Percentiles rank a stretch among this genome's conserved stretches.
Conservation (phyloP, 306 rosid genomes). For the Heteromeles arbutifolia region DNA sequence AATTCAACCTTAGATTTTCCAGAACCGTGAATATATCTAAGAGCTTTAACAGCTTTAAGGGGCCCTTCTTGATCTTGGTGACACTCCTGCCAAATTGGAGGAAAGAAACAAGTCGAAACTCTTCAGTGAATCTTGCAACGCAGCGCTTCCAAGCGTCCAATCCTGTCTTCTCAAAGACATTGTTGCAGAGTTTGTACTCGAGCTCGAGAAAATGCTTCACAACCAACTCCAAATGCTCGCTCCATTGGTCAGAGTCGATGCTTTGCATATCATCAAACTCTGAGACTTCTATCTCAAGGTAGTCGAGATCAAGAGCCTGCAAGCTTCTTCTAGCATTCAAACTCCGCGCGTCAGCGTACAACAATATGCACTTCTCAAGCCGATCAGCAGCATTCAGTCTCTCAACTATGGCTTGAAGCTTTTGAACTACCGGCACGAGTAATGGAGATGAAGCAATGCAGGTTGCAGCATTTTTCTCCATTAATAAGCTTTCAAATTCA, state of each 20-base stretch:
- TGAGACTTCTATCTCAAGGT: constrained; percentile 40
- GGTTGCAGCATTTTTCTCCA: constrained; percentile 29
- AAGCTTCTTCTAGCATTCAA: constrained; percentile 43
- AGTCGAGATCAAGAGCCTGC: constrained; percentile 56
- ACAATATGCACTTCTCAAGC: constrained; percentile 39
- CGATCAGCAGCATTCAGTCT: constrained; percentile 46
- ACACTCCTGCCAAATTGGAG: constrained; percentile 59
- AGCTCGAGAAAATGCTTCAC: constrained; percentile 43
- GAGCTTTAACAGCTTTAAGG: constrained; percentile 68
- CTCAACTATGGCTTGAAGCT: constrained; percentile 46
- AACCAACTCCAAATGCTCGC: constrained; percentile 48
- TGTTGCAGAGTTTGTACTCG: constrained; percentile 44
- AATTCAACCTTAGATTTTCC: constrained; percentile 49
- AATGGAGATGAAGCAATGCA: constrained; percentile 17
- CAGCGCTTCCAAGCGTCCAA: constrained; percentile 35
- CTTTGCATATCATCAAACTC: constrained; percentile 27
- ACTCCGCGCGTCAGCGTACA: constrained; percentile 54
- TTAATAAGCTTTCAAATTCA: constrained; percentile 51
- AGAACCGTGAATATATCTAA: constrained; percentile 58
- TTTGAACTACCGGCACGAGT: constrained; percentile 29
- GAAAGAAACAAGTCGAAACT: constrained; percentile 55
- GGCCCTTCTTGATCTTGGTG: constrained; percentile 47
- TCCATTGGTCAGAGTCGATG: constrained; percentile 53
- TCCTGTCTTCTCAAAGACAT: constrained; percentile 44
- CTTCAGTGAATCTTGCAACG: constrained; percentile 49